Base-by-base conservation (phyloP, 805 yeast genomes). In the Candida andamanensis region DNA sequence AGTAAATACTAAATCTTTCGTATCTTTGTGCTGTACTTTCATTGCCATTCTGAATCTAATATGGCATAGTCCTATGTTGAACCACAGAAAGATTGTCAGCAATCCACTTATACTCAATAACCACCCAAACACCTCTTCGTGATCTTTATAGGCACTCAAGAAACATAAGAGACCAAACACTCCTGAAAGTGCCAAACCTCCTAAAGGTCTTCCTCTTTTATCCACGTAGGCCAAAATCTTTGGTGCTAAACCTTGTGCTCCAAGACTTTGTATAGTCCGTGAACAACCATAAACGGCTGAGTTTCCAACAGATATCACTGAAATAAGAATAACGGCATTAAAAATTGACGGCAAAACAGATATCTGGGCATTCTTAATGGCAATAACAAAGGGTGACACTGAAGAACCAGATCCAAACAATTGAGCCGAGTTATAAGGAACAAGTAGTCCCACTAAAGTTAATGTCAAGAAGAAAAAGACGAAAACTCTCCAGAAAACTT, bases 371-470 rank as follows among this genome's bases (percentile, higher is more conserved):
- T 68, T 60, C 18, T 68, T 61, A 35, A 80, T 74, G 24, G 89
- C 86, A 55, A 81, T 69, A 43, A 81, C 89, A 50, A 80, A 81
- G 16, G 90, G 90, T 12, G 89, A 81, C 17, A 85, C 79, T 17
- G 78, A 57, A 25, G 76, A 71, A 15, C 58, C 61, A 47, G 70
- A 57, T 2, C 42, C 42, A 37, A 77, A 57, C 44, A 74, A 60
- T 23, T 60, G 46, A 3, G 59, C 54, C 42, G 72, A 67, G 49
- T 62, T 56, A 55, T 69, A 73, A 30, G 86, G 85, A 17, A 64
- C 69, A 35, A 64, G 49, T 25, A 50, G 52, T 9, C 69, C 69
- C 18, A 63, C 56, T 28, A 60, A 37, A 9, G 54, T 51, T 33
- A 58, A 50, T 1, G 60, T 49, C 22, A 47, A 42, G 36, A 63